Conservation (phyloP, 345 rosid species). For the Camelina neglecta region DNA sequence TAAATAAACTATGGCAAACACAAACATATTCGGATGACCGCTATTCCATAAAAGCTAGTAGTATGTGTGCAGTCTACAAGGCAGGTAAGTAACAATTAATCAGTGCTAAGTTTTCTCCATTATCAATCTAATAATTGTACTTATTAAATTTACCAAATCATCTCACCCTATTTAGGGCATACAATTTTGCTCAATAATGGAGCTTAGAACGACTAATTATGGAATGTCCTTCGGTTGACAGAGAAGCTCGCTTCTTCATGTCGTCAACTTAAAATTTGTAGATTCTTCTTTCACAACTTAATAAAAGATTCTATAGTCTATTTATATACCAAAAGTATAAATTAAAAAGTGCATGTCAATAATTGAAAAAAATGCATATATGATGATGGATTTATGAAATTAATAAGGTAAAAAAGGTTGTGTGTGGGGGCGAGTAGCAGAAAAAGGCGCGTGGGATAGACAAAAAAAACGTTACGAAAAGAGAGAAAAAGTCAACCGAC, state of each 20-base stretch:
- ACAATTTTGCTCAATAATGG: constrained; percentile 41
- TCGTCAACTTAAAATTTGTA: constrained; percentile 35
- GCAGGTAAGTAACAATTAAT: constrained; percentile 11
- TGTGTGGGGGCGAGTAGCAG: constrained; percentile 15
- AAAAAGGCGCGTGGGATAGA: constrained; percentile 36
- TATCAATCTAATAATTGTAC: constrained; percentile 32
- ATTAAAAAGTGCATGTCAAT: constrained; percentile 4
- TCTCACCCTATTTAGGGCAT: constrained; percentile 23
- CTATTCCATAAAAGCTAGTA: neutral
- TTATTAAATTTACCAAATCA: constrained; percentile 10
- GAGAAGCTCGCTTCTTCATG: constrained; percentile 46
- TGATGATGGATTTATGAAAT: constrained; percentile 4
- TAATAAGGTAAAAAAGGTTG: neutral
- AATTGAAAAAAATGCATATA: constrained; percentile 4
- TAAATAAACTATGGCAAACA: neutral
- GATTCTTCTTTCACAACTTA: constrained; percentile 39
- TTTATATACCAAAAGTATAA: neutral
- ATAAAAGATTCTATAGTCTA: constrained; percentile 19
- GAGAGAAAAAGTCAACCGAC: constrained; percentile 68
- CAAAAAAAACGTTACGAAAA: neutral
- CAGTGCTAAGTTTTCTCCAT: constrained; percentile 14
- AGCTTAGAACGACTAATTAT: constrained; percentile 37
- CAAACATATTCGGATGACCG: neutral
- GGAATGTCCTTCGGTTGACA: constrained; percentile 46
- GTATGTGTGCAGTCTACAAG: neutral